A percentile compares a stretch with the other conserved stretches of the same genome.
Conservation (phyloP, 176 grass and related monocot genomes). For the Otatea glauca region DNA sequence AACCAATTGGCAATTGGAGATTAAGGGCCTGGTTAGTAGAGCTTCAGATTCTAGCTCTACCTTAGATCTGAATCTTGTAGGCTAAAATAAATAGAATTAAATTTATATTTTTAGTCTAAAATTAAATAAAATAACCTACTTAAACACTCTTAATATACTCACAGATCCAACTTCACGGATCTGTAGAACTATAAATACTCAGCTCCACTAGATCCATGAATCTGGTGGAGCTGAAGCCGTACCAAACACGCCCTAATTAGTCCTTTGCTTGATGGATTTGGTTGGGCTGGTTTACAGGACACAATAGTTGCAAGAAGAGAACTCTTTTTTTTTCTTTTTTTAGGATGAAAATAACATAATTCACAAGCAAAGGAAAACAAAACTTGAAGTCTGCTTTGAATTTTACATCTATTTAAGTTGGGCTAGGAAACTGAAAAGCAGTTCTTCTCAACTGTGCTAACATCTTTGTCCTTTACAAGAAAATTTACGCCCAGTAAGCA, state of each 20-base stretch:
- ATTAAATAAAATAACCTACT: too few species aligned
- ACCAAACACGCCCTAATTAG: too few species aligned
- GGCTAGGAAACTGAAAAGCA: not conserved
- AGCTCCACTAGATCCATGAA: too few species aligned
- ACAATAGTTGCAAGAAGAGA: not conserved
- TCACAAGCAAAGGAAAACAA: not conserved
- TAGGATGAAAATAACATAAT: not conserved
- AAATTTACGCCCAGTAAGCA: not conserved
- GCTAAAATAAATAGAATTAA: too few species aligned
- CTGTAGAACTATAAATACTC: too few species aligned
- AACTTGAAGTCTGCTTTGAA: not conserved
- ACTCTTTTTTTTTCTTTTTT: not conserved
- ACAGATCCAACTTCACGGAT: too few species aligned
- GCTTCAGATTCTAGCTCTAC: too few species aligned
- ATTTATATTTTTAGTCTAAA: too few species aligned
- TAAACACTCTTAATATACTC: too few species aligned
- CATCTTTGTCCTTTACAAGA: not conserved
- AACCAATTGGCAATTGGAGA: not conserved
- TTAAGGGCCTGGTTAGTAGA: too few species aligned
- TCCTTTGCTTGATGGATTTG: not conserved
- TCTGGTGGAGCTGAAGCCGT: too few species aligned
- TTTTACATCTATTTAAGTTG: slow-evolving; percentile 21
- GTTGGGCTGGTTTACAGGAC: not conserved
- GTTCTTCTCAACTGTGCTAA: slow-evolving; percentile 21
- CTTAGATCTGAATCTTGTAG: too few species aligned